Conservation (phyloP, 1,139 yeast species). For the Meyerozyma carpophila region DNA sequence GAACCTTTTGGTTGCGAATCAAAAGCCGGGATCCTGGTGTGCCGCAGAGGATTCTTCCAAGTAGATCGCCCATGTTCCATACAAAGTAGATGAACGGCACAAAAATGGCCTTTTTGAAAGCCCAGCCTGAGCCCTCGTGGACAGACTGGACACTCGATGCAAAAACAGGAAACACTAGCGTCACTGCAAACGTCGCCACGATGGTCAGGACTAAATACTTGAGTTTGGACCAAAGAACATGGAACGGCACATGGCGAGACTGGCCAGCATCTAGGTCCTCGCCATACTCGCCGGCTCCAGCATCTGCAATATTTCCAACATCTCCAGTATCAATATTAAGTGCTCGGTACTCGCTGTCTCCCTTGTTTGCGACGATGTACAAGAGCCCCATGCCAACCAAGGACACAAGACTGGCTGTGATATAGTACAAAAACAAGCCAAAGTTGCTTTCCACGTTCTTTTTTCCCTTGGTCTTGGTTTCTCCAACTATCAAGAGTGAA, state of each 20-base stretch:
- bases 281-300: slow-evolving; percentile 4
- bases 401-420: slow-evolving; percentile 65
- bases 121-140: slow-evolving; percentile 22
- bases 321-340: slow-evolving; percentile 2
- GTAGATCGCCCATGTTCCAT: slow-evolving; percentile 88
- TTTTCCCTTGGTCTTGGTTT: slow-evolving; percentile 10
- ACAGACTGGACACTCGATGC: slow-evolving; percentile 67
- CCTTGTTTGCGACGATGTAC: slow-evolving; percentile 23
- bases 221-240: slow-evolving; percentile 51
- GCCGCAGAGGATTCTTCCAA: slow-evolving; percentile 71
- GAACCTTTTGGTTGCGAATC: slow-evolving; percentile 32
- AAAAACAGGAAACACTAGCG: slow-evolving; percentile 84
- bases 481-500: slow-evolving; percentile 46
- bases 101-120: slow-evolving; percentile 47
- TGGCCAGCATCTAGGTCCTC: slow-evolving; percentile 10
- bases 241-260: slow-evolving; percentile 39
- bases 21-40: slow-evolving; percentile 32
- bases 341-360: slow-evolving; percentile 10
- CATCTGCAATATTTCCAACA: not conserved
- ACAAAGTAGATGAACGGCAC: slow-evolving; percentile 73
- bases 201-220: slow-evolving; percentile 63
- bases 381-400: slow-evolving; percentile 39
- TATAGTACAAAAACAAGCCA: slow-evolving; percentile 59
- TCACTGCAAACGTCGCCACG: slow-evolving; percentile 67
- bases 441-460: slow-evolving; percentile 33